Evolutionary conservation across 208 protist species (phyloP), one percentile per base, ranked within the genome.

Genomic region (Wallacemonas collosoma): DNA sequence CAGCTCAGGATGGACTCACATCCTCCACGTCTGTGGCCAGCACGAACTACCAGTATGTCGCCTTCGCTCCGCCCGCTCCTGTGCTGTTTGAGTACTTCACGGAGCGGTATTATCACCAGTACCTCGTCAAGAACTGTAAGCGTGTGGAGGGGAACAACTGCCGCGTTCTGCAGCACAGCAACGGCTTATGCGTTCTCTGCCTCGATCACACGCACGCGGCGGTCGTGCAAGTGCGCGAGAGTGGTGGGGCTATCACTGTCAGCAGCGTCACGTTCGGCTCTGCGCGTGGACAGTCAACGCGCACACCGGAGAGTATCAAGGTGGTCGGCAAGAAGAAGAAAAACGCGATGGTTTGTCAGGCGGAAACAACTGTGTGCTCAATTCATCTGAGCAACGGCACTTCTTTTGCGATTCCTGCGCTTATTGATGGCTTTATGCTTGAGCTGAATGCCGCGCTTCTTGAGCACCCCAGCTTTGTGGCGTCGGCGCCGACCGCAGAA

Each of bases 281-380:
- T 15, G 76, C 73, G 39, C 76, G 85, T 35, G 79, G 81, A 0
- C 88, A 90, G 65, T 84, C 76, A 7, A 70, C 79, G 39, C 68
- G 89, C 53, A 70, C 66, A 1, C 79, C 86, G 5, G 80, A 83
- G 15, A 73, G 62, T 17, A 83, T 93, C 57, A 77, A 87, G 35
- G 83, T 93, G 44, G 80, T 93, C 2, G 92, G 92, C 3, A 96
- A 96, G 72, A 79, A 80, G 14, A 96, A 96, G 69, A 94, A 88
- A 67, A 90, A 96, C 54, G 92, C 92, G 35, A 65, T 87, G n/a
- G 67, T 86, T 9, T 95, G 87, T 53, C 89, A 96, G 44, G 72
- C 68, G 17, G 92, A 96, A 64, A 96, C 85, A n/a, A 87, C 85
- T 36, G 64, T 96, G 26, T 94, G 89, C 76, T 71, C 71, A 40